Percentiles rank a stretch among this genome's conserved stretches.
phyloP scores from a whole-genome alignment of 805 yeast genomes.

The Clavispora santaluciae region DNA sequence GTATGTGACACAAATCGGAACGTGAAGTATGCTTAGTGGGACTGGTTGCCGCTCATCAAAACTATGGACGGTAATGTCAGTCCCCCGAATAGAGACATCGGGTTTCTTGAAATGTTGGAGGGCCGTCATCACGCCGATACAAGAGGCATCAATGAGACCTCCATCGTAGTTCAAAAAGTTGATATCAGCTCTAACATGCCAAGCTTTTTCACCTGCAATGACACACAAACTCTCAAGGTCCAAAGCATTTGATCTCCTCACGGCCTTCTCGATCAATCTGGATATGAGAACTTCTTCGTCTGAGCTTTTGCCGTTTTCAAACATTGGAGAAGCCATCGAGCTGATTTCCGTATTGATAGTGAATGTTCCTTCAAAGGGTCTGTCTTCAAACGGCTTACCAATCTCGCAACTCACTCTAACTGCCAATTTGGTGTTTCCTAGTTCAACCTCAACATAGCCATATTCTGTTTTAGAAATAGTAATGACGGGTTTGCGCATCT shows the following conservation, averaged over 20 bases:
- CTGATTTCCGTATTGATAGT: constrained; percentile 79
- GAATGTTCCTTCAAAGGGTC: constrained; percentile 92
- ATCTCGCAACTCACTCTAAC: constrained; percentile 74
- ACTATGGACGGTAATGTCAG: constrained; percentile 62
- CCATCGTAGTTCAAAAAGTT: constrained; percentile 91
- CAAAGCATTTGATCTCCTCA: constrained; percentile 83
- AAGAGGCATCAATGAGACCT: constrained; percentile 83
- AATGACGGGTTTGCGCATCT: constrained; percentile 61
- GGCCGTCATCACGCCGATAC: constrained; percentile 86
- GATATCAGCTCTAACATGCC: constrained; percentile 88
- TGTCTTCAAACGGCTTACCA: constrained; percentile 75
- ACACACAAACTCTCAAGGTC: constrained; percentile 90
- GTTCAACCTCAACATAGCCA: constrained; percentile 73
- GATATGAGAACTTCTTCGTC: constrained; percentile 78
- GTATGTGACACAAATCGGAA: constrained; percentile 86
- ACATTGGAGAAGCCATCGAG: constrained; percentile 84
- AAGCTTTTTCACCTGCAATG: constrained; percentile 83
- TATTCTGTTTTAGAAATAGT: constrained; percentile 58
- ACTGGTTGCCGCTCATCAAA: constrained; percentile 81
- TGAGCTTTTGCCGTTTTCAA: constrained; percentile 68
- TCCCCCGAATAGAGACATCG: constrained; percentile 69
- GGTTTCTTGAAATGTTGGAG: constrained; percentile 79
- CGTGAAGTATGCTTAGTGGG: constrained; percentile 76
- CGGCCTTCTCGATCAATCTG: constrained; percentile 85
- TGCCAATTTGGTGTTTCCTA: constrained; percentile 70